These are phyloP conservation scores for Mycena alexandri DNA, from an alignment of 768 basidiomycete species.

Conservation along the genomic window DNA sequence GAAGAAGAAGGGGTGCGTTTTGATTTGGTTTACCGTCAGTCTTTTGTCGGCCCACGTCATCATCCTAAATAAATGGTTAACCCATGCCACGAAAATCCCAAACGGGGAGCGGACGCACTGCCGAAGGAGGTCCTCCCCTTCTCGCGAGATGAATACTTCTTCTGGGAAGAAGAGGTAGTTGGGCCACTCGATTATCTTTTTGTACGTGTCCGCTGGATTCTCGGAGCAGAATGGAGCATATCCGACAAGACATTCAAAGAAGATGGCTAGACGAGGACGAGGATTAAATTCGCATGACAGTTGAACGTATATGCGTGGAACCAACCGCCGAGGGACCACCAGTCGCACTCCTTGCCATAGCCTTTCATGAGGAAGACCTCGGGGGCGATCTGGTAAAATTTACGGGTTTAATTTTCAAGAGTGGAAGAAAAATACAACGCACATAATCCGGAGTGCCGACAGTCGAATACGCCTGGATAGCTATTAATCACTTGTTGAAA, in stretches of 20 bases:
- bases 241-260: slow-evolving; percentile 98
- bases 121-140: slow-evolving; percentile 91
- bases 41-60: slow-evolving; percentile 87
- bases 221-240: slow-evolving; percentile 99
- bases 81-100: slow-evolving; percentile 5
- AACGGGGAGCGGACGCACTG: slow-evolving; percentile 61
- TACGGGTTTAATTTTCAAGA: not conserved
- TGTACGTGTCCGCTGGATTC: slow-evolving; percentile 97
- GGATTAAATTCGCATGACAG: not conserved
- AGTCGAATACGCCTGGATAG: slow-evolving; percentile 89
- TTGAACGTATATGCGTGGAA: not conserved
- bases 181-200: slow-evolving; percentile 98
- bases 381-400: slow-evolving; percentile 82
- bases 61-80: slow-evolving; percentile 63
- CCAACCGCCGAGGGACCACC: slow-evolving; percentile 91
- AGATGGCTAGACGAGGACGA: slow-evolving; percentile 71
- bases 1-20: slow-evolving; percentile 92
- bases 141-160: slow-evolving; percentile 92
- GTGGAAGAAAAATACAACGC: not conserved
- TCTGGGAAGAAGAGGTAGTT: slow-evolving; percentile 94
- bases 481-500: slow-evolving; percentile 17
- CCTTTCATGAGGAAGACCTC: slow-evolving; percentile 98
- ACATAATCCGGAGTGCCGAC: slow-evolving; percentile 66
- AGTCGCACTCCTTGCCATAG: slow-evolving; percentile 98
- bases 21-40: slow-evolving; percentile 87